These are phyloP conservation scores for Ceriops decandra DNA, from an alignment of 345 rosid genomes.

Conservation along the genomic window DNA sequence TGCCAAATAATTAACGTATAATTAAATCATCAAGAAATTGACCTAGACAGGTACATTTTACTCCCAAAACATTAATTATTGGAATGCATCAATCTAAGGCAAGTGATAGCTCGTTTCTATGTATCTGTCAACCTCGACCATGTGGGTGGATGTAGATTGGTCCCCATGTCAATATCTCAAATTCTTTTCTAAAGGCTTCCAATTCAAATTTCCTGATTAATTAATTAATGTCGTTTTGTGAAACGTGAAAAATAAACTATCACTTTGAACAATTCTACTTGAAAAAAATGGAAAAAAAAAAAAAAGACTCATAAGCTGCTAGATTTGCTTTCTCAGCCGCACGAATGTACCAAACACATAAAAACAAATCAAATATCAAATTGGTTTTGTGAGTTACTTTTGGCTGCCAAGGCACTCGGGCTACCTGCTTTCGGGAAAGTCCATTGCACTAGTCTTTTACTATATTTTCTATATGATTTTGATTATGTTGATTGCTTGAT, in stretches of 20 bases:
- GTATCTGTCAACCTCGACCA: not conserved
- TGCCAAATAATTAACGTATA: too few species aligned
- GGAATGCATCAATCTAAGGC: too few species aligned
- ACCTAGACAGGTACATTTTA: too few species aligned
- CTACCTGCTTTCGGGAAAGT: not conserved
- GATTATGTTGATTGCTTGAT: too few species aligned
- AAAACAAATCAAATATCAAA: not conserved
- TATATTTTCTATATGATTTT: too few species aligned
- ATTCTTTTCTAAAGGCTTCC: not conserved
- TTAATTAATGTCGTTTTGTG: not conserved
- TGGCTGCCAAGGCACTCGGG: not conserved
- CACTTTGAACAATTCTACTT: too few species aligned
- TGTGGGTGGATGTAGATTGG: not conserved
- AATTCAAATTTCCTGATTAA: not conserved
- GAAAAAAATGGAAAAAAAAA: too few species aligned
- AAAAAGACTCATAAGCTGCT: not conserved
- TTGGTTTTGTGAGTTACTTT: not conserved
- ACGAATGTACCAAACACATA: not conserved
- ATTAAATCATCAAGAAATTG: too few species aligned
- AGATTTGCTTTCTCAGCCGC: not conserved
- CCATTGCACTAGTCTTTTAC: too few species aligned
- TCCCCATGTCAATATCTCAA: not conserved
- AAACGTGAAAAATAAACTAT: conserved; percentile 6
- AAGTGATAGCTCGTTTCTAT: too few species aligned
- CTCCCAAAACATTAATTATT: too few species aligned